These are phyloP conservation scores for Aspergillus wentii DNA, from an alignment of 495 filamentous ascomycete genomes.

Conservation along the genomic window DNA sequence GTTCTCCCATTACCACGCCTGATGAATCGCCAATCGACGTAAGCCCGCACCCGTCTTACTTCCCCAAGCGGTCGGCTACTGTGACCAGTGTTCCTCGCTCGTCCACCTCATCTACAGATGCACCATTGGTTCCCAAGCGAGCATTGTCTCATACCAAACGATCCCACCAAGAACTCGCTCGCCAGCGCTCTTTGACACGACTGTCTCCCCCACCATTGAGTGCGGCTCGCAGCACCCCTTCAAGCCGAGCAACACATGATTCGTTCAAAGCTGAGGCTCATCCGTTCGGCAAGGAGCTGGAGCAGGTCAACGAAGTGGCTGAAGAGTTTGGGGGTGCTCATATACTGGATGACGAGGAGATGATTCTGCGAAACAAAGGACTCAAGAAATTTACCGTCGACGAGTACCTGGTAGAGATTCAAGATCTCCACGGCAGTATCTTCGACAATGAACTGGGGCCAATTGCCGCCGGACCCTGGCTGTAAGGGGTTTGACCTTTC, in stretches of 20 bases:
- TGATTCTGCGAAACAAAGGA: conserved; percentile 58
- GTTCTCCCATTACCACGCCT: conserved; percentile 62
- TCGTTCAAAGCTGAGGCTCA: conserved; percentile 41
- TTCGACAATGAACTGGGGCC: conserved; percentile 42
- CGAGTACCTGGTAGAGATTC: conserved; percentile 82
- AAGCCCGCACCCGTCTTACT: conserved; percentile 78
- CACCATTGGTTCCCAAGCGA: conserved; percentile 66
- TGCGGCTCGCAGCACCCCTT: conserved; percentile 26
- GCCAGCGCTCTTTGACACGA: conserved; percentile 59
- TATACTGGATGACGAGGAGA: conserved; percentile 67
- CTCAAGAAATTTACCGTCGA: conserved; percentile 70
- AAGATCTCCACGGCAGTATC: conserved; percentile 55
- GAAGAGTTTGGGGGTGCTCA: conserved; percentile 74
- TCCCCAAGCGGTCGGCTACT: conserved; percentile 50
- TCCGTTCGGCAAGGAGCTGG: conserved; percentile 47
- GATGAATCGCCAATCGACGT: conserved; percentile 67
- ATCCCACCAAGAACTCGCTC: conserved; percentile 60
- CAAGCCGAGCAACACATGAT: conserved; percentile 36
- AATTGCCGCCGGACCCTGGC: conserved; percentile 33
- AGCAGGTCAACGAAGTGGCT: conserved; percentile 60
- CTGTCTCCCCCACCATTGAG: conserved; percentile 39
- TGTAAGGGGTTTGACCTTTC: conserved; percentile 21
- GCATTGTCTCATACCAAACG: conserved; percentile 82
- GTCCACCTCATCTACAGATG: conserved; percentile 43
- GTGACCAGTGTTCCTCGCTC: conserved; percentile 37